These are phyloP conservation scores for Proteromonas lacertae DNA, from an alignment of 352 stramenopile species.

Conservation along the genomic window DNA sequence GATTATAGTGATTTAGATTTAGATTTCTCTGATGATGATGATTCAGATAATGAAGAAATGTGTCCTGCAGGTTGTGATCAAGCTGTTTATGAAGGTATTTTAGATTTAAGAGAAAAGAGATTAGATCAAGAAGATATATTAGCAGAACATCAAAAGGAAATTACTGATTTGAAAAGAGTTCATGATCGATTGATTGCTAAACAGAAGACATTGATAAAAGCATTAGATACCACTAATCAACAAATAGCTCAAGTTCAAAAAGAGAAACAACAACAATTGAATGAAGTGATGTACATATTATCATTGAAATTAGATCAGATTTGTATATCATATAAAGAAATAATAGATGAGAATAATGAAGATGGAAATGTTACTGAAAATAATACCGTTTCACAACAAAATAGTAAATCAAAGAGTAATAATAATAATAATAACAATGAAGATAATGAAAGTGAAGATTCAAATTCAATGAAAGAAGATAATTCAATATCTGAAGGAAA, in stretches of 20 bases:
- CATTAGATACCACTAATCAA: conserved; percentile 33
- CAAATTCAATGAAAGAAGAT: too few relatives aligned
- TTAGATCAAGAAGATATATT: conserved; percentile 45
- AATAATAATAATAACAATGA: too few relatives aligned
- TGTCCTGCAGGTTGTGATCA: conserved; percentile 45
- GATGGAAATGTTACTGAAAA: too few relatives aligned
- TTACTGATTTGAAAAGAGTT: conserved; percentile 41
- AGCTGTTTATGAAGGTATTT: conserved; percentile 50
- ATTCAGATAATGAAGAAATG: conserved; percentile 47
- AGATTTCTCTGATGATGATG: conserved; percentile 47
- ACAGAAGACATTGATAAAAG: conserved; percentile 54
- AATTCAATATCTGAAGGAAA: too few relatives aligned
- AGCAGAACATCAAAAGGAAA: conserved; percentile 28
- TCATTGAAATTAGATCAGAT: too few relatives aligned
- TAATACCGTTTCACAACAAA: too few relatives aligned
- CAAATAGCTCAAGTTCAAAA: conserved; percentile 56
- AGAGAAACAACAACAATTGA: conserved; percentile 33
- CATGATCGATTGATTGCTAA: conserved; percentile 26
- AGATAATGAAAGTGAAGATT: too few relatives aligned
- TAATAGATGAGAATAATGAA: too few relatives aligned
- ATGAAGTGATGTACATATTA: too few relatives aligned
- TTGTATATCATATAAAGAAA: too few relatives aligned
- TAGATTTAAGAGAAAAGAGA: conserved; percentile 45
- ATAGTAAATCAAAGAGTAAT: too few relatives aligned
- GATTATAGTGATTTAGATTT: too few relatives aligned